These are phyloP conservation scores for Phoma sp. DNA, from an alignment of 2,329 filamentous ascomycete genomes.

Conservation along the genomic window DNA sequence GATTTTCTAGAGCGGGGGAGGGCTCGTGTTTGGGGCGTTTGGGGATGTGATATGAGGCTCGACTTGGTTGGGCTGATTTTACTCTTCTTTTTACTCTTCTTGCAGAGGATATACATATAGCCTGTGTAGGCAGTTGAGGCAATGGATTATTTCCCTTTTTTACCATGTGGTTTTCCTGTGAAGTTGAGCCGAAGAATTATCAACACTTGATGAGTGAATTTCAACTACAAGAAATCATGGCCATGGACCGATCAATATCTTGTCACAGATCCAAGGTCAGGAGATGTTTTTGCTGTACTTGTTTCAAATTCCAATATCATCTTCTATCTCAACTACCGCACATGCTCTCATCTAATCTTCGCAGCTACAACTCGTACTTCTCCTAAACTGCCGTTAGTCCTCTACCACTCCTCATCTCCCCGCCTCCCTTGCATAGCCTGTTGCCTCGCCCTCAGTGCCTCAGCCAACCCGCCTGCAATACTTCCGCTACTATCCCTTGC, in stretches of 20 bases:
- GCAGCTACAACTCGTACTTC: too few relatives aligned
- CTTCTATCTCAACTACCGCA: not conserved
- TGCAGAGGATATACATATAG: not conserved
- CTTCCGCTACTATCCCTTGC: slow-evolving; percentile 52
- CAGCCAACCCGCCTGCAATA: slow-evolving; percentile 59
- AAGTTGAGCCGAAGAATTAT: too few relatives aligned
- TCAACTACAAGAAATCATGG: too few relatives aligned
- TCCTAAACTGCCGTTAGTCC: not conserved
- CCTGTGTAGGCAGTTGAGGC: slow-evolving; percentile 10
- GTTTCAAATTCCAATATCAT: not conserved
- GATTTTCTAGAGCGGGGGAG: slow-evolving; percentile 59
- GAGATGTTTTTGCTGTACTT: not conserved
- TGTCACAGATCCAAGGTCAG: too few relatives aligned
- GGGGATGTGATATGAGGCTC: not conserved
- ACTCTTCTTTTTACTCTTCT: too few relatives aligned
- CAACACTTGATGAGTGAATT: too few relatives aligned
- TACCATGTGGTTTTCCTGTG: too few relatives aligned
- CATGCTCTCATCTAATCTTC: too few relatives aligned
- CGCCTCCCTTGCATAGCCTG: slow-evolving; percentile 57
- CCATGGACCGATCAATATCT: too few relatives aligned
- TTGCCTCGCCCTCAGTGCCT: slow-evolving; percentile 58
- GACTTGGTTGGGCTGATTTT: not conserved
- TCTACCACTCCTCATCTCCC: slow-evolving; percentile 48
- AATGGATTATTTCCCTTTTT: not conserved
- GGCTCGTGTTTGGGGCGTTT: not conserved